phyloP scores from a whole-genome alignment of 768 basidiomycete genomes.

The Boletus sensibilis region DNA sequence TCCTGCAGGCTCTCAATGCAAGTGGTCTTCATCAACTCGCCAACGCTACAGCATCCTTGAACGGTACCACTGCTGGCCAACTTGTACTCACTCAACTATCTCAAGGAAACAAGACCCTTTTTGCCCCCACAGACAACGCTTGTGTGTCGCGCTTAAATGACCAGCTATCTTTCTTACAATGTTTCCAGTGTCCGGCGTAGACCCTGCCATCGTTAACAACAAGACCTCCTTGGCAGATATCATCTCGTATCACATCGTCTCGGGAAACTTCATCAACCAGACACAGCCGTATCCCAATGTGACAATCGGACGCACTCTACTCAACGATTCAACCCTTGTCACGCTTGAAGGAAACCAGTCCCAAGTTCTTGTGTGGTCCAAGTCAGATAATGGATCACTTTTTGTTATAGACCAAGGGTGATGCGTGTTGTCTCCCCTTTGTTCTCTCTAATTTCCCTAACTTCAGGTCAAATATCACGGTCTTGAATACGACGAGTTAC shows the following conservation, averaged over 20 bases:
- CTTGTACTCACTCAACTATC: constrained; percentile 44
- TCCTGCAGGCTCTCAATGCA: constrained; percentile 39
- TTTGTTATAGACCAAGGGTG: constrained; percentile 52
- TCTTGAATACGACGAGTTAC: constrained; percentile 39
- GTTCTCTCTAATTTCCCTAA: neutral
- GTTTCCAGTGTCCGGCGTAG: constrained; percentile 3
- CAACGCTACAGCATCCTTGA: constrained; percentile 39
- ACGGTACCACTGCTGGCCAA: constrained; percentile 43
- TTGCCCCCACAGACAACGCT: constrained; percentile 57
- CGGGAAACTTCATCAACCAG: constrained; percentile 47
- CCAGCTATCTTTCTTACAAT: constrained; percentile 2
- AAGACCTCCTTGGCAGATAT: constrained; percentile 42
- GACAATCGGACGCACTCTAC: constrained; percentile 64
- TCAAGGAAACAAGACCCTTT: constrained; percentile 48
- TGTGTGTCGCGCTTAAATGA: constrained; percentile 36
- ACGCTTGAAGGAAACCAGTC: constrained; percentile 55
- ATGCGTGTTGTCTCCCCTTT: constrained; percentile 4
- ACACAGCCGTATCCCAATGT: constrained; percentile 51
- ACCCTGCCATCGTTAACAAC: constrained; percentile 25
- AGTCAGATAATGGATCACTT: constrained; percentile 37
- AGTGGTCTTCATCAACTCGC: constrained; percentile 45
- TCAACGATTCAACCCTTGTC: constrained; percentile 48
- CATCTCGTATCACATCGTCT: constrained; percentile 56
- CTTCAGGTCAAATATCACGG: constrained; percentile 33
- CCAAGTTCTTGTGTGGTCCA: constrained; percentile 55